Conservation (phyloP, 345 rosid species). For the Eucalyptus leucophloia region DNA sequence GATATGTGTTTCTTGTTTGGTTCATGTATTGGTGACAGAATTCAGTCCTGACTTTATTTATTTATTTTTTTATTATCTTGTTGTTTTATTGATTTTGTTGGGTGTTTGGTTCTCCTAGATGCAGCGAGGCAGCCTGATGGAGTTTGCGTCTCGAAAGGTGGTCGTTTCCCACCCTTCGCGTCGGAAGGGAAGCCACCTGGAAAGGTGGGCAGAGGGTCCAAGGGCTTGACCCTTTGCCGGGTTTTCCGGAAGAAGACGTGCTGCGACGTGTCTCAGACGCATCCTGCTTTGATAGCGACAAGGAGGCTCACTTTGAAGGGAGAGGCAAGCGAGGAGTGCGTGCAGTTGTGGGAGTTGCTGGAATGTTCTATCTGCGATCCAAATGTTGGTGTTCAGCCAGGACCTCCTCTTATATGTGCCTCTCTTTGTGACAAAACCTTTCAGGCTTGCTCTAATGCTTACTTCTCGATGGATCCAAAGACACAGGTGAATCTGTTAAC, state of each 20-base stretch:
- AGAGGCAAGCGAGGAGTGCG: constrained; percentile 71
- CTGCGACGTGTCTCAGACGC: constrained; percentile 76
- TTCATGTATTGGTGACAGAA: background rate
- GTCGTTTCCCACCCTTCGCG: constrained; percentile 63
- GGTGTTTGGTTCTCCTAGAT: background rate
- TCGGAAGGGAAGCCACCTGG: constrained; percentile 73
- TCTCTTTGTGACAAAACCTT: constrained; percentile 73
- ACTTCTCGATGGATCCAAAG: constrained; percentile 72
- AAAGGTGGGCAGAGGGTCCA: constrained; percentile 48
- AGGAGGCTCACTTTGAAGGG: constrained; percentile 78
- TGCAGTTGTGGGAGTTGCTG: constrained; percentile 70
- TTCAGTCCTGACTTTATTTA: background rate
- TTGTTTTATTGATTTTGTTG: background rate
- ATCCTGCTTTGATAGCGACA: constrained; percentile 66
- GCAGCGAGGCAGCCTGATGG: constrained; percentile 32
- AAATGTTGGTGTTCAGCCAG: constrained; percentile 63
- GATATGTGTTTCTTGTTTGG: background rate
- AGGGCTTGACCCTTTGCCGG: constrained; percentile 73
- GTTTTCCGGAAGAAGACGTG: constrained; percentile 79
- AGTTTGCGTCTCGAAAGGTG: constrained; percentile 77
- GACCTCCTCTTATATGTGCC: constrained; percentile 71
- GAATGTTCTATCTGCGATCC: constrained; percentile 99
- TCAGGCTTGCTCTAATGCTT: constrained; percentile 70
- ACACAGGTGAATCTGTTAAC: constrained; percentile 28
- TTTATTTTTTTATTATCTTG: fast-evolving